Conservation (phyloP, 441 rosid species). For the Pelargonium citronellum region DNA sequence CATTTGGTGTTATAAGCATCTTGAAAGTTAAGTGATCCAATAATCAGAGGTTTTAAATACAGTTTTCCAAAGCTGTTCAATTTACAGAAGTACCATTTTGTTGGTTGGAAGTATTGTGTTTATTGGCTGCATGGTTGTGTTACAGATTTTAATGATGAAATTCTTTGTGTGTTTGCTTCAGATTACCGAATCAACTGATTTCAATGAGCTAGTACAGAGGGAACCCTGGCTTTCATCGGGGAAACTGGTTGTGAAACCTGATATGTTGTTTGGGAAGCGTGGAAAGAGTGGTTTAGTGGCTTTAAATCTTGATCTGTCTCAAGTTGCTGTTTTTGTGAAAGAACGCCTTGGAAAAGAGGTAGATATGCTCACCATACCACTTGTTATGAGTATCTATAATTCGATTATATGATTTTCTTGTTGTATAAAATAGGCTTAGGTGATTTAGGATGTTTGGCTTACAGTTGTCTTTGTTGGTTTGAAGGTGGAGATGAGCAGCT, state of each 20-base stretch:
- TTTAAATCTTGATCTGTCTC: constrained; percentile 50
- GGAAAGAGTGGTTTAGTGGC: constrained; percentile 69
- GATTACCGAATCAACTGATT: constrained; percentile 55
- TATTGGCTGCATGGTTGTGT: background rate
- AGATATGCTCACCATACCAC: background rate
- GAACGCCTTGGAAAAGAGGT: constrained; percentile 61
- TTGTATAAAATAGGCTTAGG: background rate
- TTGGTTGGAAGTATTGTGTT: background rate
- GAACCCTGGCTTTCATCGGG: constrained; percentile 60
- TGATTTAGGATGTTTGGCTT: constrained; percentile 8
- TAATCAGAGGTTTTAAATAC: too few species aligned
- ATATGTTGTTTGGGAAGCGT: constrained; percentile 67
- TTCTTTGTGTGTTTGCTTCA: constrained; percentile 18
- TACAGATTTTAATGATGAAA: background rate
- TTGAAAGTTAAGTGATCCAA: background rate
- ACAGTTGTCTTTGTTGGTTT: background rate
- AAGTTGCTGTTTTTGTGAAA: constrained; percentile 48
- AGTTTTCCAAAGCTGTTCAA: background rate
- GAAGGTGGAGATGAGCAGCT: constrained; percentile 66
- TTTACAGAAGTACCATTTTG: background rate
- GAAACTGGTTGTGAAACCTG: constrained; percentile 66
- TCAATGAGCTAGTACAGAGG: constrained; percentile 45
- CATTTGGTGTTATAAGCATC: background rate
- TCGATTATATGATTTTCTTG: background rate
- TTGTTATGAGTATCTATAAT: background rate